Base-by-base conservation (phyloP, 176 grass and related monocot species). In the Pontederia paniculata region DNA sequence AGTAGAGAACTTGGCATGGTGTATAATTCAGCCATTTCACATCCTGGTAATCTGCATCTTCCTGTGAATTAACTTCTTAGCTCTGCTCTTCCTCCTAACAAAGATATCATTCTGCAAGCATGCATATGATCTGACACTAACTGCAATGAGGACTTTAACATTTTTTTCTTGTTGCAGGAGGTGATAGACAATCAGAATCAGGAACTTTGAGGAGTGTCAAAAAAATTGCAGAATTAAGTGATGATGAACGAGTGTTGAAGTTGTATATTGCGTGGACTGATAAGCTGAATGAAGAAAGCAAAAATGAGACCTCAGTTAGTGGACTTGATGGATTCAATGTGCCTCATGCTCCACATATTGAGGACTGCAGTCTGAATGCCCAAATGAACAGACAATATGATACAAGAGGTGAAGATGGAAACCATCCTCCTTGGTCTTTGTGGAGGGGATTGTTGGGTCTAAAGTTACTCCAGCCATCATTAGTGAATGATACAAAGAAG, bases 391-490 rank as follows among this genome's bases (percentile, higher is more conserved):
- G 18, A 54, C 44, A 18, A 10, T 68, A 74, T 13, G 83, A 93
- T 43, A 57, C 21, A 3, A 52, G 43, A 3, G 62, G 70, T 0
- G 55, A 50, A 21, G 17, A 57, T 2, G 57, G 65, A 16, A 72
- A 56, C 37, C 78, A 77, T 60, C 83, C 76, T 62, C 76, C 63
- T 13, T 94, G 88, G 83, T 66, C 47, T 16, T 45, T 87, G 16
- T 80, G 82, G 79, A 80, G 56, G 54, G 83, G 83, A 10, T 80
- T 60, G 17, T 42, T 80, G n/a, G 78, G 78, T 1, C 31, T 54
- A 19, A 17, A 79, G 18, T 57, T 83, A 20, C 41, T 55, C 23
- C 75, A 69, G 6, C 20, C 50, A 4, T 69, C 58, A 0, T 11
- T 46, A 15, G 76, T 75, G 43, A 71, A 74, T 48, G 57, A 60